Conservation (phyloP, 202 grass and related monocot species). For the Schoenoplectus triqueter region DNA sequence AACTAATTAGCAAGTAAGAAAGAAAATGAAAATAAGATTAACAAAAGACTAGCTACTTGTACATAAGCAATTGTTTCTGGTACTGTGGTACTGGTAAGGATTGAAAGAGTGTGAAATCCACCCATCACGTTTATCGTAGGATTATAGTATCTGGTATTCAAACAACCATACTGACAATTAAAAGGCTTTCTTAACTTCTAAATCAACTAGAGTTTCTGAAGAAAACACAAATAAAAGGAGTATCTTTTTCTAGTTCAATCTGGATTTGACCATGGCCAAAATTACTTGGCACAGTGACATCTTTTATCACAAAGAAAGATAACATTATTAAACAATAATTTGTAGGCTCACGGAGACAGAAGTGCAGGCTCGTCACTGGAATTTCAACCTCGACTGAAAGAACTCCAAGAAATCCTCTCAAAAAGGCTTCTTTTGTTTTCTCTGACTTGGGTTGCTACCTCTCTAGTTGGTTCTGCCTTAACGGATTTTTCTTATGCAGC, state of each 20-base stretch:
- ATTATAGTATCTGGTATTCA: not conserved
- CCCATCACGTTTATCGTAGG: not conserved
- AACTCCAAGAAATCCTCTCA: constrained; percentile 25
- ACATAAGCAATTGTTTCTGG: not conserved
- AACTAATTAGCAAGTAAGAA: not conserved
- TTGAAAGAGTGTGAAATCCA: not conserved
- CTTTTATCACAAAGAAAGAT: not conserved
- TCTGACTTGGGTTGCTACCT: constrained; percentile 38
- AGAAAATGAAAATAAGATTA: not conserved
- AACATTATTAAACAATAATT: not conserved
- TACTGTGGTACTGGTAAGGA: not conserved
- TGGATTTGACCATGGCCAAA: not conserved
- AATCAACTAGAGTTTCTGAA: not conserved
- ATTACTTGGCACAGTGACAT: not conserved
- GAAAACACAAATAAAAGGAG: constrained; percentile 1
- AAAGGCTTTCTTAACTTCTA: too few species aligned
- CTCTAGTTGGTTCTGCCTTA: constrained; percentile 19
- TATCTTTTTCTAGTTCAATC: not conserved
- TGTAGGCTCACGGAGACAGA: not conserved
- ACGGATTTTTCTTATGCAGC: constrained; percentile 46
- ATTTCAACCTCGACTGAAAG: constrained; percentile 27
- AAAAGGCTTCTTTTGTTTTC: constrained; percentile 40
- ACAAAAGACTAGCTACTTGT: not conserved
- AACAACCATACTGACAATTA: not conserved
- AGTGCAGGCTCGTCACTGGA: not conserved